These are phyloP conservation scores for Trichoderma sp. DNA, from an alignment of 2,329 filamentous ascomycete species.

Conservation along the genomic window DNA sequence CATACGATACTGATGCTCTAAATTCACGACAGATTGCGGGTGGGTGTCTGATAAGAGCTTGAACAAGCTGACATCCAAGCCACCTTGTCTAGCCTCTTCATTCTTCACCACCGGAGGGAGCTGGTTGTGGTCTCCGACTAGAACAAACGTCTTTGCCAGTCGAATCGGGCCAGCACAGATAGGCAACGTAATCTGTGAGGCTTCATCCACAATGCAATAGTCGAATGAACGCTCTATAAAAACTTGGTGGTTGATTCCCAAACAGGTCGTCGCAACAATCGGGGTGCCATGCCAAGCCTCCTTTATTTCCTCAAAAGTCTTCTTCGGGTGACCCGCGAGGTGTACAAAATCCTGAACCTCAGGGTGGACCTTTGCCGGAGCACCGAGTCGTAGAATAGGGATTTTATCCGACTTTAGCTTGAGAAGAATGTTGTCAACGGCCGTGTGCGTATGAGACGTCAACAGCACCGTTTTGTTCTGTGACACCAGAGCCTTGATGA, in stretches of 20 bases:
- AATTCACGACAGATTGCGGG: conserved; percentile 81
- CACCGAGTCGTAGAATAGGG: conserved; percentile 81
- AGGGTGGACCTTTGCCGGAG: conserved; percentile 80
- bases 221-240: conserved; percentile 91
- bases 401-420: conserved; percentile 82
- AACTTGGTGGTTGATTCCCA: conserved; percentile 85
- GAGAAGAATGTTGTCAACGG: conserved; percentile 95
- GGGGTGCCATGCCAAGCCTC: conserved; percentile 81
- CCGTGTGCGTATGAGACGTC: conserved; percentile 95
- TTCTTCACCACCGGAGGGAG: conserved; percentile 93
- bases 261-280: conserved; percentile 91
- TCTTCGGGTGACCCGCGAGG: conserved; percentile 72
- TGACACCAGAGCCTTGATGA: conserved; percentile 84
- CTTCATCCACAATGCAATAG: conserved; percentile 98
- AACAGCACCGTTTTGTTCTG: conserved; percentile 91
- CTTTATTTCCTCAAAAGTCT: conserved; percentile 79
- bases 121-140: conserved; percentile 96
- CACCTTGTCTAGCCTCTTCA: conserved; percentile 80
- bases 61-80: conserved; percentile 90
- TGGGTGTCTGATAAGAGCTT: conserved; percentile 89
- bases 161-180: conserved; percentile 93
- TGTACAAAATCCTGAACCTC: conserved; percentile 85
- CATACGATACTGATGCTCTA: conserved; percentile 98
- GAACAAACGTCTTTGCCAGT: conserved; percentile 87
- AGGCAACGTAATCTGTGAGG: conserved; percentile 93